Conservation (phyloP, 2,329 filamentous ascomycete species). For the Talaromyces marneffei region DNA sequence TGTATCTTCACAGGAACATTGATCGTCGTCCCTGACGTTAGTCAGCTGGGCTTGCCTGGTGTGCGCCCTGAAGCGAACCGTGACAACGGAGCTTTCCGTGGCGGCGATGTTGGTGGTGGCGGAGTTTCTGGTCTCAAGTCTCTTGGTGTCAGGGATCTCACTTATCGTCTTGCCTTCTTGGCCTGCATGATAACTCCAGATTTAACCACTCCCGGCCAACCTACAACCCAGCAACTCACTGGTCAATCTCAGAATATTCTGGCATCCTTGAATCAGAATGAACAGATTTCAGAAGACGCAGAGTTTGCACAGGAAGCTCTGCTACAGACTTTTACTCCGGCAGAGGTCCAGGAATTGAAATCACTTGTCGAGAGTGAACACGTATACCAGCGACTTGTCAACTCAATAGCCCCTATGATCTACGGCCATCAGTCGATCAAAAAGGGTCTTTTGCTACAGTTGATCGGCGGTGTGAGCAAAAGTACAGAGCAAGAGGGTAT, state of each 20-base stretch:
- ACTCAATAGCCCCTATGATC: constrained; percentile 92
- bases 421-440: constrained; percentile 98
- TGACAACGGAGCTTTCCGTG: constrained; percentile 70
- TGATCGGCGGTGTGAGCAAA: constrained; percentile 95
- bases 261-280: constrained; percentile 70
- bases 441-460: constrained; percentile 86
- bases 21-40: constrained; percentile 95
- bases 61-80: constrained; percentile 75
- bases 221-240: constrained; percentile 60
- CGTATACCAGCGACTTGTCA: constrained; percentile 87
- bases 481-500: constrained; percentile 80
- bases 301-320: constrained; percentile 84
- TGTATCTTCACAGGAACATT: constrained; percentile 95
- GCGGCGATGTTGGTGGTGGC: constrained; percentile 72
- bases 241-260: constrained; percentile 79
- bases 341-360: constrained; percentile 87
- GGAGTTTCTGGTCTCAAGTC: constrained; percentile 86
- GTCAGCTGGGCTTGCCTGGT: constrained; percentile 85
- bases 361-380: constrained; percentile 92
- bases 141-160: constrained; percentile 88
- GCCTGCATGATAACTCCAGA: constrained; percentile 95
- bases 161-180: constrained; percentile 92
- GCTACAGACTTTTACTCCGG: constrained; percentile 73
- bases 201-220: constrained; percentile 70
- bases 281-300: constrained; percentile 64